phyloP scores from a whole-genome alignment of 495 filamentous ascomycete species.

The Penicillium tannophilum region DNA sequence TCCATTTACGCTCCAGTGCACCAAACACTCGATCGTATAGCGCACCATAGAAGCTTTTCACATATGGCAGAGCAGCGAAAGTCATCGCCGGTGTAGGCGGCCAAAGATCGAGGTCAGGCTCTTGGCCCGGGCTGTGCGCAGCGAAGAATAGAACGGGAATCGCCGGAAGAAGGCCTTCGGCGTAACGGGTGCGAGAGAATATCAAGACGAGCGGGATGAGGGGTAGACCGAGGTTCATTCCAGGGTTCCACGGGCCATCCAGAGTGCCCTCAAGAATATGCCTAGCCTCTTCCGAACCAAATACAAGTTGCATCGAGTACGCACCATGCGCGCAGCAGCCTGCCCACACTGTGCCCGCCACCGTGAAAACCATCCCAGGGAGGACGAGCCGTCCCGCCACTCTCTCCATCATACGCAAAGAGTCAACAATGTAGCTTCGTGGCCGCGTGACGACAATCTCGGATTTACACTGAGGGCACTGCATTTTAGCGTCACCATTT shows the following conservation, averaged over 20 bases:
- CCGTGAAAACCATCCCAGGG: slow-evolving; percentile 56
- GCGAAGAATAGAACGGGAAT: slow-evolving; percentile 65
- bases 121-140: slow-evolving; percentile 45
- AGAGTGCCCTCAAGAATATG: slow-evolving; percentile 47
- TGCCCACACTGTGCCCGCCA: slow-evolving; percentile 55
- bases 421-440: slow-evolving; percentile 64
- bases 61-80: slow-evolving; percentile 65
- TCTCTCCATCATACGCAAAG: slow-evolving; percentile 55
- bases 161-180: slow-evolving; percentile 61
- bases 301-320: slow-evolving; percentile 62
- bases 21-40: slow-evolving; percentile 67
- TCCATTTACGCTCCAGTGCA: slow-evolving; percentile 64
- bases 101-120: slow-evolving; percentile 59
- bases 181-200: slow-evolving; percentile 58
- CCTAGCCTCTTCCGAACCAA: slow-evolving; percentile 60
- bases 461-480: slow-evolving; percentile 86
- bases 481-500: slow-evolving; percentile 56
- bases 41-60: slow-evolving; percentile 67
- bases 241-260: slow-evolving; percentile 44
- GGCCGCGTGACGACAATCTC: slow-evolving; percentile 75
- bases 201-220: slow-evolving; percentile 64
- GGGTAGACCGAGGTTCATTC: slow-evolving; percentile 57
- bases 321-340: slow-evolving; percentile 61
- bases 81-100: slow-evolving; percentile 75
- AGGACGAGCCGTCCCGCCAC: slow-evolving; percentile 60